Percentiles rank a stretch among this genome's conserved stretches.
phyloP scores from a whole-genome alignment of 495 filamentous ascomycete genomes.

The Penicillium odoratum region DNA sequence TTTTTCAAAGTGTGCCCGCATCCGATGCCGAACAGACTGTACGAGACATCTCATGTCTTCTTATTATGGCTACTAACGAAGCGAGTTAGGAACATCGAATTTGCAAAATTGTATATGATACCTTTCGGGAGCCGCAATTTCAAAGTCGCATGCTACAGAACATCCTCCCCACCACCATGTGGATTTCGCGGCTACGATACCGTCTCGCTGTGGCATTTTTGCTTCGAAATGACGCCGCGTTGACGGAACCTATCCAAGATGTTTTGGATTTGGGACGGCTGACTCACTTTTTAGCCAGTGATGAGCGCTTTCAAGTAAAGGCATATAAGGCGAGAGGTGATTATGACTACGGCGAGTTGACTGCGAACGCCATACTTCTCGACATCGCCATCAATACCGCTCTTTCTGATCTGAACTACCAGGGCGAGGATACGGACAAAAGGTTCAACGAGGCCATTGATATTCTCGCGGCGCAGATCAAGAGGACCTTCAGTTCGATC shows the following conservation, averaged over 20 bases:
- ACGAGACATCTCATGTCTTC: constrained; percentile 4
- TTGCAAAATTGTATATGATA: constrained; percentile 51
- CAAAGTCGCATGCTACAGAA: constrained; percentile 60
- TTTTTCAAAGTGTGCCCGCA: constrained; percentile 40
- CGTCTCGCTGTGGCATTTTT: constrained; percentile 74
- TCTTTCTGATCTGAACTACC: constrained; percentile 31
- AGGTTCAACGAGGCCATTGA: constrained; percentile 73
- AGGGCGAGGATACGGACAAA: constrained; percentile 36
- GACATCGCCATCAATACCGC: constrained; percentile 73
- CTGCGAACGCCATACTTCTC: constrained; percentile 63
- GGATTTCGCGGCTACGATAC: constrained; percentile 62
- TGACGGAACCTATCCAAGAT: constrained; percentile 41
- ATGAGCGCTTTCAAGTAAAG: constrained; percentile 49
- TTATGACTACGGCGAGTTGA: constrained; percentile 69
- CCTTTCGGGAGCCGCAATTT: constrained; percentile 49
- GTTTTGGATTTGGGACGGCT: constrained; percentile 54
- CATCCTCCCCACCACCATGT: constrained; percentile 53
- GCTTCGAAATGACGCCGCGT: constrained; percentile 51
- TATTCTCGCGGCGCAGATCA: constrained; percentile 59
- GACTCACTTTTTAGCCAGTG: constrained; percentile 48
- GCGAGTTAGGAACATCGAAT: constrained; percentile 51
- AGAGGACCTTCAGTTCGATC: constrained; percentile 67
- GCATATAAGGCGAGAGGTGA: constrained; percentile 31
- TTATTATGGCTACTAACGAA: neutral
- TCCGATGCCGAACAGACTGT: constrained; percentile 34